Percentiles rank a stretch among this genome's conserved stretches.
Evolutionary conservation across 2,329 filamentous ascomycete species (phyloP).

Genomic region (Hymenoscyphus scutula): DNA sequence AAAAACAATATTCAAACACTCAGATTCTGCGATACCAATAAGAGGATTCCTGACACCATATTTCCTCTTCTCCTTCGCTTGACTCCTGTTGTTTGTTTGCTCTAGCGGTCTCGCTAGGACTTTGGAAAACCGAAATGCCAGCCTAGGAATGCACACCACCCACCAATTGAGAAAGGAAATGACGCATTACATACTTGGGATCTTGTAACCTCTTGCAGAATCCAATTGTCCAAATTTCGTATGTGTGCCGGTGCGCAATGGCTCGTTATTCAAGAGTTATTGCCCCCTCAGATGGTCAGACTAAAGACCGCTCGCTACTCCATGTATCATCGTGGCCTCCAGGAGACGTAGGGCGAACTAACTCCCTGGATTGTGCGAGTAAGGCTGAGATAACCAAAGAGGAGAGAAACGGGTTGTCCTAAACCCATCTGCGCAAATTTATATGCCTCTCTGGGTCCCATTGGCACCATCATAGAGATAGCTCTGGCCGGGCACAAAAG

Average conservation of each 20-base stretch:
- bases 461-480: background rate
- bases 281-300: too few species aligned
- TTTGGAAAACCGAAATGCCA: background rate
- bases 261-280: too few species aligned
- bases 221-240: background rate
- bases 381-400: background rate
- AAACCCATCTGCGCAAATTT: background rate
- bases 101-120: background rate
- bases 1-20: background rate
- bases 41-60: background rate
- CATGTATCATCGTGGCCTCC: background rate
- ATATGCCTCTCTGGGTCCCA: background rate
- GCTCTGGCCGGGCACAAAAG: background rate
- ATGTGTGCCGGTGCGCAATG: background rate
- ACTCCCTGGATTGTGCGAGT: background rate
- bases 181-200: background rate
- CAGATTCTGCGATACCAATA: background rate
- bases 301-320: too few species aligned
- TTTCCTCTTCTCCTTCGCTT: background rate
- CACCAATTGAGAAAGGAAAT: background rate
- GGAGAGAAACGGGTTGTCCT: background rate
- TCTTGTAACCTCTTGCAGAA: background rate
- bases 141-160: background rate
- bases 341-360: background rate
- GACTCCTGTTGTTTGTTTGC: background rate